phyloP scores from a whole-genome alignment of 305 asterid species.

The Fraxinus floribunda region DNA sequence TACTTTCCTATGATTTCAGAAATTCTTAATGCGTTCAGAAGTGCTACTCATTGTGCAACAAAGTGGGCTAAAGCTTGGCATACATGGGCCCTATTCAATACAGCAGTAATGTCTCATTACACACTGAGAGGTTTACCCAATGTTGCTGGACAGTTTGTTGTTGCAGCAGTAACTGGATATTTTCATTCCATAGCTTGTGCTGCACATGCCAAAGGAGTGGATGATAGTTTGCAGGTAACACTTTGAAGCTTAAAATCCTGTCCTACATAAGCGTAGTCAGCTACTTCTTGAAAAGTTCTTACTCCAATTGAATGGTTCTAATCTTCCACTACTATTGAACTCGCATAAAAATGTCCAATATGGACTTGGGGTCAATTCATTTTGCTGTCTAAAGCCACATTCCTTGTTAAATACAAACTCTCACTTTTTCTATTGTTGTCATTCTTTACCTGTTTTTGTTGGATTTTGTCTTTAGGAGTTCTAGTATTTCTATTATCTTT shows the following conservation, averaged over 20 bases:
- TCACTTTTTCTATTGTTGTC: neutral
- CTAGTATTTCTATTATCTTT: neutral
- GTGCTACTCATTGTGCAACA: constrained; percentile 83
- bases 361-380: neutral
- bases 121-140: constrained; percentile 66
- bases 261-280: constrained; percentile 15
- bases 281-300: constrained; percentile 11
- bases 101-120: constrained; percentile 99
- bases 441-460: neutral
- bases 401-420: neutral
- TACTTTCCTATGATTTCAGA: constrained; percentile 50
- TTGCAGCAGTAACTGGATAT: constrained; percentile 97
- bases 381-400: neutral
- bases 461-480: neutral
- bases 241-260: constrained; percentile 11
- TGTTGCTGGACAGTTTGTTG: constrained; percentile 79
- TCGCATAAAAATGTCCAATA: too few species aligned
- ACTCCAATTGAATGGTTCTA: neutral
- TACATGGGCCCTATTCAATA: constrained; percentile 96
- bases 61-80: constrained; percentile 99
- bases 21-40: constrained; percentile 78
- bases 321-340: neutral
- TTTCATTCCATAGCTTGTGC: constrained; percentile 98
- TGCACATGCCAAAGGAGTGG: constrained; percentile 97
- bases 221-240: constrained; percentile 91